phyloP scores from a whole-genome alignment of 148 eudicot species.

The Heliosperma pusillum region DNA sequence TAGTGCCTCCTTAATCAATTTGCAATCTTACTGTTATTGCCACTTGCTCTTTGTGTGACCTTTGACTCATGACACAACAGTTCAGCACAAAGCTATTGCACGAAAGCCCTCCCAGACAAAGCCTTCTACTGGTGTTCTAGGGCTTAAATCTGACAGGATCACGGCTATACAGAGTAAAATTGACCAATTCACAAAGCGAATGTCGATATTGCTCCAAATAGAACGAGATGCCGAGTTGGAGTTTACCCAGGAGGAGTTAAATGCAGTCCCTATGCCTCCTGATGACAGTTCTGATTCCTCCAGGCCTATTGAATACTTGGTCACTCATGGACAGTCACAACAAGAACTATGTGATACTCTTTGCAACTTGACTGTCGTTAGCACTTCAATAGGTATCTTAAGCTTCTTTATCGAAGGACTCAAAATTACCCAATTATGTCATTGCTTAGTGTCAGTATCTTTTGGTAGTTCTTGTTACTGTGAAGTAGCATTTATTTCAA shows the following conservation, averaged over 20 bases:
- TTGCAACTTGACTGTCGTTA: constrained; percentile 71
- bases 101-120: constrained; percentile 54
- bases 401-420: not conserved
- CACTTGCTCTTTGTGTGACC: constrained; percentile 16
- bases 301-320: constrained; percentile 73
- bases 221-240: constrained; percentile 88
- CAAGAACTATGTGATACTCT: constrained; percentile 88
- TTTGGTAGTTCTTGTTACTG: constrained; percentile 10
- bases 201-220: constrained; percentile 63
- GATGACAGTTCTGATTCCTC: constrained; percentile 46
- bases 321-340: constrained; percentile 81
- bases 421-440: constrained; percentile 3
- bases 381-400: constrained; percentile 64
- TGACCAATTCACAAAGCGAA: constrained; percentile 56
- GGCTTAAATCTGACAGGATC: constrained; percentile 53
- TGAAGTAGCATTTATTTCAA: not conserved
- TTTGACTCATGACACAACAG: constrained; percentile 41
- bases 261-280: constrained; percentile 74
- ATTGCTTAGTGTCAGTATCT: constrained; percentile 15
- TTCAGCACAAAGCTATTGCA: constrained; percentile 82
- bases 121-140: constrained; percentile 48
- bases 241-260: constrained; percentile 77
- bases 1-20: constrained; percentile 15
- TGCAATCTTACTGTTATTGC: constrained; percentile 1
- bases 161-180: constrained; percentile 59